Conservation (phyloP, 768 basidiomycete genomes). For the Agrocybe chaxingu region DNA sequence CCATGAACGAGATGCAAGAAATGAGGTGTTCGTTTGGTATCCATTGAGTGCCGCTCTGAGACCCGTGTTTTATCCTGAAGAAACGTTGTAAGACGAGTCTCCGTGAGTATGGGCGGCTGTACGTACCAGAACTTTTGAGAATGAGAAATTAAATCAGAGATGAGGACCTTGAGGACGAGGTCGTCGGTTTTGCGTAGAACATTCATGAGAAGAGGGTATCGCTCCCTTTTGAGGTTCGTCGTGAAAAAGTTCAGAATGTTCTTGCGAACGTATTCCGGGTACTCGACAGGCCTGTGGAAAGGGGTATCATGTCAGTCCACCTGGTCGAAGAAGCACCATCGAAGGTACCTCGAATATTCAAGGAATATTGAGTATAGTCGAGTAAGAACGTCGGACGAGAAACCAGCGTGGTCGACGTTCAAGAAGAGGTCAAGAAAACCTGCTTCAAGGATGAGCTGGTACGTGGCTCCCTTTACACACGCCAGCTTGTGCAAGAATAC, state of each 20-base stretch:
- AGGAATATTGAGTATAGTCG: slow-evolving; percentile 2
- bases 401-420: background rate
- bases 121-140: slow-evolving; percentile 2
- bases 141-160: slow-evolving; percentile 2
- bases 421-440: slow-evolving; percentile 6
- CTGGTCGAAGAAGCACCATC: background rate
- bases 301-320: too few relatives aligned
- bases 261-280: background rate
- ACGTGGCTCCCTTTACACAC: background rate
- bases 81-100: too few relatives aligned
- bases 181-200: background rate
- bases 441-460: background rate
- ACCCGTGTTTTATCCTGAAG: too few relatives aligned
- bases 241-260: slow-evolving; percentile 1
- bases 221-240: slow-evolving; percentile 1
- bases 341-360: slow-evolving; percentile 3
- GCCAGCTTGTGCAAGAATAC: slow-evolving; percentile 5
- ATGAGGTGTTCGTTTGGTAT: background rate
- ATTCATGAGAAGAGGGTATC: slow-evolving; percentile 1
- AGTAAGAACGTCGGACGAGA: background rate
- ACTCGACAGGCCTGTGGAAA: background rate
- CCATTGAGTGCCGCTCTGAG: too few relatives aligned
- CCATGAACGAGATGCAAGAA: background rate
- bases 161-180: background rate
- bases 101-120: too few relatives aligned